Conservation (phyloP, 345 rosid species). For the Syzygium aqueum region DNA sequence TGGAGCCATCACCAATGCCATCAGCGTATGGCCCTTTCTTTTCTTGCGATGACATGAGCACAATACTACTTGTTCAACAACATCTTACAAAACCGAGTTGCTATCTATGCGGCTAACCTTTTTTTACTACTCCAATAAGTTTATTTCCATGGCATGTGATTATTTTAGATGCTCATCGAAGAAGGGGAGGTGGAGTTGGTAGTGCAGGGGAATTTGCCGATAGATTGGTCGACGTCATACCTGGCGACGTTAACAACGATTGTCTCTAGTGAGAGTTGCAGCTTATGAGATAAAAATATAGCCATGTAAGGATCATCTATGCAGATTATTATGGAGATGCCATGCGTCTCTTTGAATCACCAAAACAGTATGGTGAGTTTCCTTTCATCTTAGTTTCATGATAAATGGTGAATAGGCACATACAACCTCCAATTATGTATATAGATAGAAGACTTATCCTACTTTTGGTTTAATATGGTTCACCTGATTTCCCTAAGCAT, state of each 20-base stretch:
- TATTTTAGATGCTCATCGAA: not conserved
- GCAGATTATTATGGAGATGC: not conserved
- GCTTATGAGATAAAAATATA: not conserved
- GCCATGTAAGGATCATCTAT: not conserved
- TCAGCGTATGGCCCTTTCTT: not conserved
- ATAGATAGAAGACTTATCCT: not conserved
- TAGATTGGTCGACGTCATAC: not conserved
- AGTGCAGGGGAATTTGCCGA: not conserved
- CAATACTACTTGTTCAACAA: not conserved
- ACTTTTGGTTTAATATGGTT: not conserved
- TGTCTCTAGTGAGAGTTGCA: not conserved
- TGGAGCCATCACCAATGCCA: conserved; percentile 27
- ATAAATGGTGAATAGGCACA: not conserved
- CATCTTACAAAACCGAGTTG: not conserved
- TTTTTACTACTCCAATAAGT: not conserved
- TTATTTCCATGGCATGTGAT: not conserved
- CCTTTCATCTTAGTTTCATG: not conserved
- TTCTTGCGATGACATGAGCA: not conserved
- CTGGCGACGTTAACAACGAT: not conserved
- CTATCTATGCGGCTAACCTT: not conserved
- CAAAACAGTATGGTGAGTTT: not conserved
- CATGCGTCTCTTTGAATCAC: not conserved
- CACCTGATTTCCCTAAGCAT: no score
- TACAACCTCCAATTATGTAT: not conserved
- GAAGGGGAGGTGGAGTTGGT: not conserved